Evolutionary conservation across 2,329 filamentous ascomycete genomes (phyloP).

Genomic region (Diplocarpon mali): DNA sequence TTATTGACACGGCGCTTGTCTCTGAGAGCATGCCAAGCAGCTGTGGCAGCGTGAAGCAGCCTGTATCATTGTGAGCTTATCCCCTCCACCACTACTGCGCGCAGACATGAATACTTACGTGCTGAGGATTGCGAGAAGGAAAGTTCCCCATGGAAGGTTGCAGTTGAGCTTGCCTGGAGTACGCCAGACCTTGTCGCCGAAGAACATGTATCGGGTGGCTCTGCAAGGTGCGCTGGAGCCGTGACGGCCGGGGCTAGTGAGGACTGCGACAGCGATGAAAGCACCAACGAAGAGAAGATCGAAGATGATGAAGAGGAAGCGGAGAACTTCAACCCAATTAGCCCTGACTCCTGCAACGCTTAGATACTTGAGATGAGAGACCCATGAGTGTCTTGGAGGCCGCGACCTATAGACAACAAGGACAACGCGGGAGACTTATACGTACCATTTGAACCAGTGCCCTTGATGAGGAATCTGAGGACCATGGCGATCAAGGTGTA

Average conservation of each 20-base stretch:
- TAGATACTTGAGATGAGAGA: too few relatives aligned
- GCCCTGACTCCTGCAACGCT: too few relatives aligned
- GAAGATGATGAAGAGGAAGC: slow-evolving; percentile 32
- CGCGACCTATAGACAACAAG: too few relatives aligned
- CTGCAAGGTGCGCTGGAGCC: slow-evolving; percentile 26
- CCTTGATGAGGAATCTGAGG: slow-evolving; percentile 28
- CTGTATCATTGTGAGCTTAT: slow-evolving; percentile 16
- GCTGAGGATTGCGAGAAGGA: slow-evolving; percentile 34
- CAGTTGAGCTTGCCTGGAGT: slow-evolving; percentile 23
- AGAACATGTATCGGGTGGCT: slow-evolving; percentile 15
- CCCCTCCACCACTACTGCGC: not conserved
- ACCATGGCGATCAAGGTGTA: slow-evolving; percentile 32
- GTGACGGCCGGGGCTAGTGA: slow-evolving; percentile 30
- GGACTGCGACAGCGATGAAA: slow-evolving; percentile 33
- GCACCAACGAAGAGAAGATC: slow-evolving; percentile 32
- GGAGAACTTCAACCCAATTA: slow-evolving; percentile 14
- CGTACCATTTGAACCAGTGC: slow-evolving; percentile 18
- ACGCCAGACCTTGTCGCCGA: slow-evolving; percentile 13
- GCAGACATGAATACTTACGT: slow-evolving; percentile 28
- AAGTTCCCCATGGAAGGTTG: slow-evolving; percentile 33
- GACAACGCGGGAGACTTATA: too few relatives aligned
- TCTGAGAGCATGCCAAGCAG: slow-evolving; percentile 30
- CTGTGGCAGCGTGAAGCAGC: slow-evolving; percentile 33
- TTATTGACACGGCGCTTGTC: slow-evolving; percentile 6
- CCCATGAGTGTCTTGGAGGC: too few relatives aligned